Evolutionary conservation across 176 grass and related monocot species (phyloP).

Genomic region (bread wheat (Triticum aestivum)): IWGSC_CS_RefSeq_v2.1 NC_057809.1:550657737-550658236

Average conservation of each 20-base stretch:
- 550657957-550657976: not conserved
- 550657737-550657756: slow-evolving; percentile 20
- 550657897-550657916: too few species aligned
- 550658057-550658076: not conserved
- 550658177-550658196: not conserved
- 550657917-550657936: not conserved
- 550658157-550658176: not conserved
- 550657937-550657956: not conserved
- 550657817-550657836: not conserved
- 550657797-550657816: not conserved
- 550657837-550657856: not conserved
- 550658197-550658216: not conserved
- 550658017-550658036: not conserved
- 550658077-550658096: not conserved
- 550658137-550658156: not conserved
- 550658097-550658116: not conserved
- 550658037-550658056: not conserved
- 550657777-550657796: not conserved
- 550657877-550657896: not conserved
- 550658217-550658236: not conserved
- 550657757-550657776: not conserved
- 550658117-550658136: slow-evolving; percentile 17
- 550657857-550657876: not conserved
- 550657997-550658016: not conserved
- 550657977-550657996: not conserved